Base-by-base conservation (phyloP, 352 stramenopile species). In the Pythium diclinum region DNA sequence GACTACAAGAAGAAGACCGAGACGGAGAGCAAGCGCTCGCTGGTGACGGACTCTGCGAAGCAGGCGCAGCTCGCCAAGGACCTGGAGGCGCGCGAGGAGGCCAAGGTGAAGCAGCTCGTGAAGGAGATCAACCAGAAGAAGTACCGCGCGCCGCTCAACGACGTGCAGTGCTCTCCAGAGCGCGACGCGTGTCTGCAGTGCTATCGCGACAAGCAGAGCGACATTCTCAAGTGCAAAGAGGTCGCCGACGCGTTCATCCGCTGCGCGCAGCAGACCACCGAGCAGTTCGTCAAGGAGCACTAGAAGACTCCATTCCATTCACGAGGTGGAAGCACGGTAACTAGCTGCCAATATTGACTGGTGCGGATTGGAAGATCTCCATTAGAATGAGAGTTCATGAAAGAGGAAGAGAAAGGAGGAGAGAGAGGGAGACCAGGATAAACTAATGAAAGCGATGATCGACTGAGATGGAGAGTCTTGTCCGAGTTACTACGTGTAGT, bases 161-260 rank as follows among this genome's bases (percentile, higher is more conserved):
- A 91, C 58, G 86, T 95, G 56, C 81, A 93, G 75, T 95, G 86
- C 72, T 81, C 84, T 51, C 19, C 74, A 14, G 86, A 93, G 71
- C 84, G 84, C 16, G 79, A 92, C 36, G 81, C 83, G 57, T 92
- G 83, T 57, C 79, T 95, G 75, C 74, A 92, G 71, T 95, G 86
- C 74, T 95, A 95, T 87, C 81, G 77, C 79, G 81, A 91, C 77
- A 82, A 89, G 68, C 73, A 85, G 67, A 83, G 73, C 64, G 73
- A 93, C 72, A 65, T 95, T 46, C 81, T 95, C 58, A 75, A 86
- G 67, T 95, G 86, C 78, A 90, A 91, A 77, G 79, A 95, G 73
- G 81, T 95, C 62, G 83, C 86, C 49, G 86, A 95, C 59, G 86
- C 86, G 59, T 95, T 95, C 55, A 74, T 91, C 52, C 84, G 77